Base-by-base conservation (phyloP, 2,329 filamentous ascomycete genomes). In the Gaeumannomyces sp. region DNA sequence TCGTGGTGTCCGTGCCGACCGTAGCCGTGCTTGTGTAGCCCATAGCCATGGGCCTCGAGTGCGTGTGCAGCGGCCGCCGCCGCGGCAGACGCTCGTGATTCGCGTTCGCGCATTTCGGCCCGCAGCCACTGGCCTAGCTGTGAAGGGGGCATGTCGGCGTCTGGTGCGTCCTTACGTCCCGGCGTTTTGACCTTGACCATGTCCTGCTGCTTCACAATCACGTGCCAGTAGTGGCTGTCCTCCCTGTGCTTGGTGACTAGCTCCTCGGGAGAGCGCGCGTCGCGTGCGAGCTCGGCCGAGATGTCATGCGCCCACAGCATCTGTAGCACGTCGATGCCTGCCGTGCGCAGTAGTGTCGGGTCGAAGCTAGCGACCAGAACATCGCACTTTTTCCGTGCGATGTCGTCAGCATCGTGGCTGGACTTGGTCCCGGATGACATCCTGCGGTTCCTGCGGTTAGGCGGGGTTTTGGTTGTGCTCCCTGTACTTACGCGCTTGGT, bases 341-440 rank as follows among this genome's bases (percentile, higher is more conserved):
- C 83, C 0, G 89, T 90, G 56, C 91, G 87, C 16, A 97, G 83
- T 4, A 92, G 84, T 4, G 86, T 83, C 0, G 89, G 79, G 72
- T 97, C 93, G 71, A 96, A 96, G 71, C 92, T 94, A 14, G 93
- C 91, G 53, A 99, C 88, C 3, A 98, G 85, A 19, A 95, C 91
- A 74, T 98, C 93, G 72, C 93, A 97, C 82, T 92, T 70, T 70
- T 66, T 67, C 64, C 33, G 63, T 31, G 29, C 38, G 38, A 50
- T 7, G 38, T 50, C 38, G 19, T 50, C 6, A 50, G 45, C 7
- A 50, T 50, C 56, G 22, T 33, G 28, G 31, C 3, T 19, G 59
- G 58, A 13, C 2, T 8, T 27, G 35, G 11, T 45, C 14, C 35
- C 35, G 3, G 35, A 45, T 3, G 35, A 45, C 35, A 45, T 45